Conservation (phyloP, 768 basidiomycete genomes). For the Rhodotorula sphaerocarpa region DNA sequence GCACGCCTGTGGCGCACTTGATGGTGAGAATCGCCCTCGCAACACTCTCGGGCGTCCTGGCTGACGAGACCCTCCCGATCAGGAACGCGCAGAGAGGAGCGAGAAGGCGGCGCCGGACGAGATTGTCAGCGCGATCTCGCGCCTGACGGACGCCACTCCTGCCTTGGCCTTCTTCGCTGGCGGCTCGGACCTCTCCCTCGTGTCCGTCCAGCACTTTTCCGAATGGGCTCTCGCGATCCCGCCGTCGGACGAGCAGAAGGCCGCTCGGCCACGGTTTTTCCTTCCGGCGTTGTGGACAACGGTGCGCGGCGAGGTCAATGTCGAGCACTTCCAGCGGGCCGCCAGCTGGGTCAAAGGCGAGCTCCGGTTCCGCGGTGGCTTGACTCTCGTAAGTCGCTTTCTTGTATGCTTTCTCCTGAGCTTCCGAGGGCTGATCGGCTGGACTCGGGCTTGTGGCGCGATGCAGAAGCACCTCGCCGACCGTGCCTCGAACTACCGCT, state of each 20-base stretch:
- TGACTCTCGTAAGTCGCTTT: constrained; percentile 2
- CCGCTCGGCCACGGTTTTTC: not conserved
- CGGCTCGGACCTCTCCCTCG: not conserved
- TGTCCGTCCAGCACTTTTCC: constrained; percentile 1
- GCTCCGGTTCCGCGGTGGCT: not conserved
- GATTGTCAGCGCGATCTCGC: not conserved
- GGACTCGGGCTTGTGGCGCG: too few relatives aligned
- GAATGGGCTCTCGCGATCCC: constrained; percentile 9
- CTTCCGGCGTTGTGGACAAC: constrained; percentile 12
- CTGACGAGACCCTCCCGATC: too few relatives aligned
- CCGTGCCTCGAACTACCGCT: not conserved
- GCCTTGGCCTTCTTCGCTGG: constrained; percentile 23
- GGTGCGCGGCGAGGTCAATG: constrained; percentile 1
- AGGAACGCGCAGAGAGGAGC: too few relatives aligned
- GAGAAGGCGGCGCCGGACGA: not conserved
- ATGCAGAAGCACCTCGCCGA: not conserved
- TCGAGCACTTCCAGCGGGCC: constrained; percentile 9
- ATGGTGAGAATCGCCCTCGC: not conserved
- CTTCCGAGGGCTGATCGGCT: not conserved
- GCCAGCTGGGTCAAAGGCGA: constrained; percentile 16
- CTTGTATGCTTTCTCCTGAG: too few relatives aligned
- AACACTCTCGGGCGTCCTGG: not conserved
- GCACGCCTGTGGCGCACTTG: too few relatives aligned
- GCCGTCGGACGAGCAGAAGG: too few relatives aligned
- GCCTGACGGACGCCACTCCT: not conserved